Evolutionary conservation across 768 basidiomycete genomes (phyloP).

Genomic region (Auricularia heimuer): DNA sequence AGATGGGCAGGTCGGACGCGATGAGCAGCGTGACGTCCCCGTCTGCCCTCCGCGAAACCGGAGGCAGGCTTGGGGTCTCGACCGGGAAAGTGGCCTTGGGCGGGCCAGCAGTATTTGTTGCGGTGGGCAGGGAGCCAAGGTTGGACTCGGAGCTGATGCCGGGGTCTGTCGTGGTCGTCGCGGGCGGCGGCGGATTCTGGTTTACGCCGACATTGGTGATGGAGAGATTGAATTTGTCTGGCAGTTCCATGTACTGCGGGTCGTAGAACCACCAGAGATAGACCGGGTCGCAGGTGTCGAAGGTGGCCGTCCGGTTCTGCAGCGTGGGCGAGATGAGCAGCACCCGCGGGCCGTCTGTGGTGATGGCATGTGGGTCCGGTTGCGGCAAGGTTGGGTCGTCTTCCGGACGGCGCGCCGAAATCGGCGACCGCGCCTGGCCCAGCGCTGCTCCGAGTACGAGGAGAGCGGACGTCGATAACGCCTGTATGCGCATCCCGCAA

Average conservation of each 20-base stretch:
- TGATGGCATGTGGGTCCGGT: background rate
- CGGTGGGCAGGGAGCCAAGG: background rate
- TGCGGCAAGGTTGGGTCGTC: background rate
- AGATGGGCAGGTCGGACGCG: background rate
- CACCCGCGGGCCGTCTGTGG: background rate
- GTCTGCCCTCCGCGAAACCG: background rate
- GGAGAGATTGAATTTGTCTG: slow-evolving; percentile 16
- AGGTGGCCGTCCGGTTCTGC: background rate
- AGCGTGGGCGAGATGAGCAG: background rate
- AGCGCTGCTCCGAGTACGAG: background rate
- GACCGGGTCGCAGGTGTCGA: background rate
- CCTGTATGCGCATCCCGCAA: background rate
- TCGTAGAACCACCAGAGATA: background rate
- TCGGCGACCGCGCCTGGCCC: background rate
- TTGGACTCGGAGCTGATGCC: background rate
- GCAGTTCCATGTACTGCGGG: background rate
- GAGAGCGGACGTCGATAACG: background rate
- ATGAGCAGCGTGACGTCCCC: background rate
- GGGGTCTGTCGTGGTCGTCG: background rate
- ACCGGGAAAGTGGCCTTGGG: background rate
- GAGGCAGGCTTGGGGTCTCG: background rate
- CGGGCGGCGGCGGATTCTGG: slow-evolving; percentile 11
- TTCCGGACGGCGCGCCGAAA: background rate
- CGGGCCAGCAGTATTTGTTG: background rate
- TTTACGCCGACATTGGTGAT: slow-evolving; percentile 30